These are phyloP conservation scores for Crithidia fasciculata DNA, from an alignment of 208 protist species.

Conservation along the genomic window DNA sequence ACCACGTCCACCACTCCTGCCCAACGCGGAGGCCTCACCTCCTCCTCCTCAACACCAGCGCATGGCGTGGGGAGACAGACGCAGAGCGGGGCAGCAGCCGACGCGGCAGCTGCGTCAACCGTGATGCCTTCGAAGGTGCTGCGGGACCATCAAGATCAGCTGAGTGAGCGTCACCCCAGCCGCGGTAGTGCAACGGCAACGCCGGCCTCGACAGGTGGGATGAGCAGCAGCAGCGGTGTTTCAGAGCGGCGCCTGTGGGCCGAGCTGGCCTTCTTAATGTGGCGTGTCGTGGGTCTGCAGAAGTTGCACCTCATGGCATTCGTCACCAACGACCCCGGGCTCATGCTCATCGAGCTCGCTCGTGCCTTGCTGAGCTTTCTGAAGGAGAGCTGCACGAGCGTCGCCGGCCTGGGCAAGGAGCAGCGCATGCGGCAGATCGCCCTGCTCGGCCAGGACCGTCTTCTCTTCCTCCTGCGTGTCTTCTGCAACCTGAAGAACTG, in stretches of 20 bases:
- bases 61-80: too few relatives aligned
- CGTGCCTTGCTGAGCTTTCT: slow-evolving; percentile 59
- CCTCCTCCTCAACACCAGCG: not conserved
- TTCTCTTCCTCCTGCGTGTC: slow-evolving; percentile 61
- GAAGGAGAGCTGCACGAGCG: slow-evolving; percentile 27
- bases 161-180: not conserved
- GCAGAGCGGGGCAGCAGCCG: too few relatives aligned
- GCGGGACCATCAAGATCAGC: slow-evolving; percentile 25
- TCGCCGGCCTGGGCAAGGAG: slow-evolving; percentile 13
- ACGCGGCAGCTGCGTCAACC: not conserved
- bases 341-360: slow-evolving; percentile 38
- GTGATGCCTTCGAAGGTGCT: slow-evolving; percentile 35
- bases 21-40: not conserved
- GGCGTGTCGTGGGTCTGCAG: slow-evolving; percentile 58
- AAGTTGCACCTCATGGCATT: slow-evolving; percentile 65
- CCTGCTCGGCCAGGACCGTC: slow-evolving; percentile 42
- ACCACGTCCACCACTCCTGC: not conserved
- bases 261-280: slow-evolving; percentile 67
- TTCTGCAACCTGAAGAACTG: slow-evolving; percentile 60
- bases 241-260: slow-evolving; percentile 64
- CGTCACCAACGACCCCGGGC: slow-evolving; percentile 41
- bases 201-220: not conserved
- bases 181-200: not conserved
- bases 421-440: slow-evolving; percentile 38
- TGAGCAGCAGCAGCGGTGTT: not conserved